Evolutionary conservation across 148 eudicot species (phyloP).

Genomic region (Nepenthes mirabilis): DNA sequence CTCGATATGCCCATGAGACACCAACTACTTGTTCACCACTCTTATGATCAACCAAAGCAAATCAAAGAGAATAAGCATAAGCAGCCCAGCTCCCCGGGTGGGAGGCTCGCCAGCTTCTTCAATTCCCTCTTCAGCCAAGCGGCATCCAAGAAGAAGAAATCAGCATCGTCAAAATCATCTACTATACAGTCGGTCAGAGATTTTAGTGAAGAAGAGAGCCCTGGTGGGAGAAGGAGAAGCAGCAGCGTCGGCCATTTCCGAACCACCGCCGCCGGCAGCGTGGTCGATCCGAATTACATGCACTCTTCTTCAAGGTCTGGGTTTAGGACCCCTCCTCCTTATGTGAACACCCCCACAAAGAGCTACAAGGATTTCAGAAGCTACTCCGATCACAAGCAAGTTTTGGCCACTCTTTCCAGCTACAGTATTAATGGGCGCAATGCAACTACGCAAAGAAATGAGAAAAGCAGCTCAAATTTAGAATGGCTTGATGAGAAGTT

Average conservation of each 20-base stretch:
- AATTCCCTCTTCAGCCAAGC: constrained; percentile 56
- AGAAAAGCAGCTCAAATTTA: constrained; percentile 2
- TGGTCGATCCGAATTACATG: constrained; percentile 22
- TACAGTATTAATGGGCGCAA: constrained; percentile 4
- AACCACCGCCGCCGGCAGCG: constrained; percentile 2
- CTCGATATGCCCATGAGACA: constrained; percentile 45
- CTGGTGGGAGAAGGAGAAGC: constrained; percentile 52
- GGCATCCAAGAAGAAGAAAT: constrained; percentile 49
- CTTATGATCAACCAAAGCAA: constrained; percentile 5
- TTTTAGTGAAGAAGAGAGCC: constrained; percentile 31
- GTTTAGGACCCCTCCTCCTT: constrained; percentile 60
- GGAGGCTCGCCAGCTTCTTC: constrained; percentile 61
- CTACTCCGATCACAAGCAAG: constrained; percentile 28
- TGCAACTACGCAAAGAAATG: constrained; percentile 4
- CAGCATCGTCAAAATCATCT: constrained; percentile 15
- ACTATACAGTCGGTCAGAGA: constrained; percentile 31
- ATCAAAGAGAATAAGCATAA: constrained; percentile 43
- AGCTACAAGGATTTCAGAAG: constrained; percentile 28
- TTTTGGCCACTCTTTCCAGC: constrained; percentile 16
- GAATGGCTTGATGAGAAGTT: constrained; percentile 26
- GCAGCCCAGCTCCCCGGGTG: constrained; percentile 93
- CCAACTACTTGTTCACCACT: constrained; percentile 3
- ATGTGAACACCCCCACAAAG: constrained; percentile 35
- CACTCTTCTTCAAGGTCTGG: constrained; percentile 41
- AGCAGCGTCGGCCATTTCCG: constrained; percentile 58